Conservation (phyloP, 2,329 filamentous ascomycete species). For the Calonectria pseudoturangicola region DNA sequence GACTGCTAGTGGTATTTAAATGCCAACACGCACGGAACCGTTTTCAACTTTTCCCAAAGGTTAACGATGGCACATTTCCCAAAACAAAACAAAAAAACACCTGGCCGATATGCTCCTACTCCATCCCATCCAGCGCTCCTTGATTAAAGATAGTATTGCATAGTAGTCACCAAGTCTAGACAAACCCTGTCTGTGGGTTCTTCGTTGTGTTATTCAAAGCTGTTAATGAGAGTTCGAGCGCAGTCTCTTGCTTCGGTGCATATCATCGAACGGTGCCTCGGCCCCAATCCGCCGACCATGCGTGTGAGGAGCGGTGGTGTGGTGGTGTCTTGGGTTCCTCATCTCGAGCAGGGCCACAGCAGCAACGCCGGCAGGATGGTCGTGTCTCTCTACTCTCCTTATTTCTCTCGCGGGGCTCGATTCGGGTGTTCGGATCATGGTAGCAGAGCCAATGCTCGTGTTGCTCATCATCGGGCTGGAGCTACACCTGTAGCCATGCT, state of each 20-base stretch:
- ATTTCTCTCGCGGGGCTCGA: conserved; percentile 42
- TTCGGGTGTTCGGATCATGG: conserved; percentile 45
- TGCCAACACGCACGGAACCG: conserved; percentile 11
- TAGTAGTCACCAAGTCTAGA: neutral
- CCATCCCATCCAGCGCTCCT: neutral
- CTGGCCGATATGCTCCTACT: conserved; percentile 13
- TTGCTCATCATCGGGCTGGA: conserved; percentile 48
- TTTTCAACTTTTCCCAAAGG: conserved; percentile 21
- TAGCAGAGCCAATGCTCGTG: conserved; percentile 39
- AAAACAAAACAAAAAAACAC: conserved; percentile 23
- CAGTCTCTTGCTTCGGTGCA: conserved; percentile 51
- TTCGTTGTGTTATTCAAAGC: neutral
- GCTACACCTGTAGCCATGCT: conserved; percentile 46
- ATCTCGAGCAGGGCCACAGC: conserved; percentile 51
- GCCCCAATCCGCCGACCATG: neutral
- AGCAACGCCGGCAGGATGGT: conserved; percentile 34
- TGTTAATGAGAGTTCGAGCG: conserved; percentile 45
- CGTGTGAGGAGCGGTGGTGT: neutral
- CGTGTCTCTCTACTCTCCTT: conserved; percentile 7
- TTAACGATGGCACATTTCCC: conserved; percentile 2
- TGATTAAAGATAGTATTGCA: conserved; percentile 23
- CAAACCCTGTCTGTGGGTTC: neutral
- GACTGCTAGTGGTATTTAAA: conserved; percentile 38
- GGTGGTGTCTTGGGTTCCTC: conserved; percentile 30
- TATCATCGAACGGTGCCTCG: conserved; percentile 21